Percentiles rank a stretch among this genome's conserved stretches.
Conservation (phyloP, 768 basidiomycete genomes). For the Sarcodon sp. region DNA sequence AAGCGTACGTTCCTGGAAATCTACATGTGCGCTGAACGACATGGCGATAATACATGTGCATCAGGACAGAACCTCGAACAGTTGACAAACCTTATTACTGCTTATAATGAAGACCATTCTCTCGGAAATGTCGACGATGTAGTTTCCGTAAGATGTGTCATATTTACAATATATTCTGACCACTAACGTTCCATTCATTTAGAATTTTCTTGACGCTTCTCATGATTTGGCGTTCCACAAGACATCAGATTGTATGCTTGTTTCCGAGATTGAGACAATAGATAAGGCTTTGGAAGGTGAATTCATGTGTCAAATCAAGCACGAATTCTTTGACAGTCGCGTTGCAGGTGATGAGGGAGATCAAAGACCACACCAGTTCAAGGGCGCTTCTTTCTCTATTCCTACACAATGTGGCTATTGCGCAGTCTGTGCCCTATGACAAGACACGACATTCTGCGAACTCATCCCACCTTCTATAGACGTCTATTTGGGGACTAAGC, state of each 20-base stretch:
- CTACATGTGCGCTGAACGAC: neutral
- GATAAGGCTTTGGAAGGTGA: constrained; percentile 48
- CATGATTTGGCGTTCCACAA: constrained; percentile 44
- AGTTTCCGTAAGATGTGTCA: constrained; percentile 31
- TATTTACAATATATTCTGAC: neutral
- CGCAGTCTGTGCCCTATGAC: constrained; percentile 33
- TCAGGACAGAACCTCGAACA: constrained; percentile 45
- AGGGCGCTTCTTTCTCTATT: constrained; percentile 77
- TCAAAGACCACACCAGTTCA: constrained; percentile 65
- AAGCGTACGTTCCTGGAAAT: constrained; percentile 38
- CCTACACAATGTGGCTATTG: constrained; percentile 76
- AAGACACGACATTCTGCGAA: neutral
- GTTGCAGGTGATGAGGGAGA: constrained; percentile 62
- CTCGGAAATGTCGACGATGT: constrained; percentile 47
- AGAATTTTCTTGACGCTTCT: constrained; percentile 53
- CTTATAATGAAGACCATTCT: constrained; percentile 33
- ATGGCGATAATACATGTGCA: neutral
- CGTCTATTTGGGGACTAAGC: constrained; percentile 78
- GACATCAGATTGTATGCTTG: constrained; percentile 43
- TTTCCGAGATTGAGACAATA: constrained; percentile 55
- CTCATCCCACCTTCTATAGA: constrained; percentile 23
- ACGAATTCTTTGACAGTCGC: constrained; percentile 2
- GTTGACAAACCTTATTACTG: constrained; percentile 28
- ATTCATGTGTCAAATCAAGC: constrained; percentile 8
- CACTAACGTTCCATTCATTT: neutral